Evolutionary conservation across 768 basidiomycete genomes (phyloP).

Genomic region (Pleurotus eryngii): DNA sequence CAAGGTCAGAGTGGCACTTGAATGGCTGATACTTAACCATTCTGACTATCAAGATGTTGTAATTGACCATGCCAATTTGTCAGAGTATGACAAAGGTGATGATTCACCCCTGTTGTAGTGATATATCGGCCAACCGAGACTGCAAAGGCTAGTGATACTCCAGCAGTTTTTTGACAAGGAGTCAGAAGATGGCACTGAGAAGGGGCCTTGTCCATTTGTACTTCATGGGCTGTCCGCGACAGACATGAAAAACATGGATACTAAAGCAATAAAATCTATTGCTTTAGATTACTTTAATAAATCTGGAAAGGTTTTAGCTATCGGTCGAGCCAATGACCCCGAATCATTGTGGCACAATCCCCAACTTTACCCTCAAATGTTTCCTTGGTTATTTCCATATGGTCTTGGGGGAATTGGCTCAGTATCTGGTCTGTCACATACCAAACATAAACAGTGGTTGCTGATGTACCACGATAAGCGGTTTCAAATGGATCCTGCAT

Average conservation of each 20-base stretch:
- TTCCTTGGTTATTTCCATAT: constrained; percentile 27
- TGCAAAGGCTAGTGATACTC: constrained; percentile 13
- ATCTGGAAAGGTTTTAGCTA: constrained; percentile 13
- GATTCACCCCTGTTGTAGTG: constrained; percentile 19
- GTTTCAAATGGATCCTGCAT: constrained; percentile 33
- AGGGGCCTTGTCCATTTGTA: too few relatives aligned
- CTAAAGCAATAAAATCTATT: constrained; percentile 14
- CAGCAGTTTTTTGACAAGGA: constrained; percentile 10
- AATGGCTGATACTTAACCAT: too few relatives aligned
- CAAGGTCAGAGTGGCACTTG: too few relatives aligned
- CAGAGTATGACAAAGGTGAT: too few relatives aligned
- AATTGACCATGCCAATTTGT: too few relatives aligned
- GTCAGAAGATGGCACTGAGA: too few relatives aligned
- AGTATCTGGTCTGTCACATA: constrained; percentile 11
- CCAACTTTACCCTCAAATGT: constrained; percentile 24
- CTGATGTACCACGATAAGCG: constrained; percentile 36
- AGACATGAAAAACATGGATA: constrained; percentile 1
- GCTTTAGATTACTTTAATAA: constrained; percentile 20
- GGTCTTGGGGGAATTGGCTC: constrained; percentile 30
- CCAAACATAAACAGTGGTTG: constrained; percentile 18
- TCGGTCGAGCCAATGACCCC: constrained; percentile 14
- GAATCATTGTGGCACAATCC: constrained; percentile 27
- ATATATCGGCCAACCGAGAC: constrained; percentile 16
- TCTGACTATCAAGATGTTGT: too few relatives aligned
- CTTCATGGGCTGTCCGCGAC: too few relatives aligned